These are phyloP conservation scores for Phalaenopsis equestris DNA, from an alignment of 106 monocot genomes.

Conservation along the genomic window DNA sequence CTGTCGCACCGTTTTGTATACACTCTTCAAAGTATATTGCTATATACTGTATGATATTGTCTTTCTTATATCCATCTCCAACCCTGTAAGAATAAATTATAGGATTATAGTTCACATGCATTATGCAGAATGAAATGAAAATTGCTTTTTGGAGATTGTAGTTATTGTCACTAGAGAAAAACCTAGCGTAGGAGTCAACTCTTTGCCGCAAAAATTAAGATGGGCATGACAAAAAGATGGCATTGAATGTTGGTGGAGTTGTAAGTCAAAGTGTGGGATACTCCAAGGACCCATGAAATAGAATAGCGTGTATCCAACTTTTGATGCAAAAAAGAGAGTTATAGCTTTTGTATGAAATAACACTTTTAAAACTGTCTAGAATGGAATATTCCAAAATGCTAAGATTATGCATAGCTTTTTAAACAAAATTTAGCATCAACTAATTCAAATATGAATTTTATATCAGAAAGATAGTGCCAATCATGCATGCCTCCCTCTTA, in stretches of 20 bases:
- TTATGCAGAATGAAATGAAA: background rate
- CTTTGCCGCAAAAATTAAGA: constrained; percentile 1
- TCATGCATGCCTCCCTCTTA: too few species aligned
- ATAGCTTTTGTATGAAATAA: background rate
- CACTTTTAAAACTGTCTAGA: background rate
- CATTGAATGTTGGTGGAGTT: background rate
- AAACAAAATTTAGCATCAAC: background rate
- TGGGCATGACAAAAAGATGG: background rate
- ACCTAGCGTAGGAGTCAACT: background rate
- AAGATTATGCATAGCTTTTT: background rate
- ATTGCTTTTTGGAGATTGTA: background rate
- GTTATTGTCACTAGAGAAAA: background rate
- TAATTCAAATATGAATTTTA: background rate
- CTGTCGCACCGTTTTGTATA: background rate
- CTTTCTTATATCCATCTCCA: background rate
- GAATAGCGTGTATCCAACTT: background rate
- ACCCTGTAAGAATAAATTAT: background rate
- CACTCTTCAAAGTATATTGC: background rate
- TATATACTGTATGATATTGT: background rate
- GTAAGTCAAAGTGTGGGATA: background rate
- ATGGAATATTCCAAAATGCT: background rate
- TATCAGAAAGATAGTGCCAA: background rate
- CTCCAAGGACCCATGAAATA: background rate
- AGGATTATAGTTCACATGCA: background rate
- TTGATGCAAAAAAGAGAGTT: background rate